A percentile compares a stretch with the other conserved stretches of the same genome.
These are phyloP conservation scores for Secale cereale DNA, from an alignment of 176 grass and related monocot species.

Conservation along the genomic window DNA sequence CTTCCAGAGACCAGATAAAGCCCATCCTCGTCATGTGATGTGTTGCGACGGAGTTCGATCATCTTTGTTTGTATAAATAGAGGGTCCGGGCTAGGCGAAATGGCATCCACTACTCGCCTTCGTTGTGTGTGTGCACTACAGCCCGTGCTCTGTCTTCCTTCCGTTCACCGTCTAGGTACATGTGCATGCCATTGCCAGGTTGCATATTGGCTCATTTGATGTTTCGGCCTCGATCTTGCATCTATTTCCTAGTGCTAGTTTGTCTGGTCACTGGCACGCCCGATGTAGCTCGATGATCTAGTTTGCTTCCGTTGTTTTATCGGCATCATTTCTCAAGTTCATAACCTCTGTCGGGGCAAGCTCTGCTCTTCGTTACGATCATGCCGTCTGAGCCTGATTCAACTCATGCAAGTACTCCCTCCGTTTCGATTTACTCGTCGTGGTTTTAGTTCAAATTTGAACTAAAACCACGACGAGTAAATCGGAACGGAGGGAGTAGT, in stretches of 20 bases:
- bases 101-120: neutral
- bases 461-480: too few relatives aligned
- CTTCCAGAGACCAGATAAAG: slow-evolving; percentile 30
- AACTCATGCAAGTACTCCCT: neutral
- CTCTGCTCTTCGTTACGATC: neutral
- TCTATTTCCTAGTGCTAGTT: neutral
- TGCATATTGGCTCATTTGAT: neutral
- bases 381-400: neutral
- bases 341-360: neutral
- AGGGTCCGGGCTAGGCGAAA: neutral
- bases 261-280: neutral
- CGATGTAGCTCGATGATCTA: neutral
- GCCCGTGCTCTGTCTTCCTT: neutral
- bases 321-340: neutral
- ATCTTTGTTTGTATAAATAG: slow-evolving; percentile 31
- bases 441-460: too few relatives aligned
- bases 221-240: neutral
- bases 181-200: neutral
- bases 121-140: too few relatives aligned
- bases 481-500: too few relatives aligned
- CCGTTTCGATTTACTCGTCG: too few relatives aligned
- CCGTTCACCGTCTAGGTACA: slow-evolving; percentile 9
- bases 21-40: neutral
- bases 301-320: neutral
- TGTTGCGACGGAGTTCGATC: neutral